Evolutionary conservation across 2,329 filamentous ascomycete genomes (phyloP).

Genomic region (Pseudogymnoascus sp.): DNA sequence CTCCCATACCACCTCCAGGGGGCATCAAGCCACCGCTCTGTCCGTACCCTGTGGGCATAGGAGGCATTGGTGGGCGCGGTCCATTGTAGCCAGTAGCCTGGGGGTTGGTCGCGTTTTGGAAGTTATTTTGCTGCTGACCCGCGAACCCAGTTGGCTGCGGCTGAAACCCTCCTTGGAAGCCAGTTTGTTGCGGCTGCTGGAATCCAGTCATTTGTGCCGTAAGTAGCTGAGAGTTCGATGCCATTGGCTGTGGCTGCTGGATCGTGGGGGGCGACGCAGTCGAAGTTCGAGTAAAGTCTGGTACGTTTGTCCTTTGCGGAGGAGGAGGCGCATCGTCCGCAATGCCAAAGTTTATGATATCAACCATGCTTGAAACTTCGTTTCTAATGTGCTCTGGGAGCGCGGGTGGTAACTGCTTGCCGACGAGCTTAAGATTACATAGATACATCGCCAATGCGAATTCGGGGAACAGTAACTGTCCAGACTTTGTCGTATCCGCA

Average conservation of each 20-base stretch:
- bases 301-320: conserved; percentile 51
- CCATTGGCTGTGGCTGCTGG: conserved; percentile 66
- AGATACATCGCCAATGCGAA: conserved; percentile 98
- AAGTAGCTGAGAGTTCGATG: conserved; percentile 61
- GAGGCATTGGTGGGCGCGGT: conserved; percentile 69
- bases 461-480: conserved; percentile 93
- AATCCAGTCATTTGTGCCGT: conserved; percentile 64
- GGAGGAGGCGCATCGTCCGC: conserved; percentile 58
- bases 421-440: conserved; percentile 86
- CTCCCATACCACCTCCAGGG: conserved; percentile 53
- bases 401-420: conserved; percentile 66
- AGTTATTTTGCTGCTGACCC: conserved; percentile 62
- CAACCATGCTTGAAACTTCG: conserved; percentile 98
- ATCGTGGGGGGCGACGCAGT: conserved; percentile 46
- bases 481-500: conserved; percentile 91
- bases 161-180: conserved; percentile 36
- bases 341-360: conserved; percentile 94
- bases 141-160: conserved; percentile 48
- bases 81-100: conserved; percentile 76
- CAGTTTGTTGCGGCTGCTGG: conserved; percentile 46
- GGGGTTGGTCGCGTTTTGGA: conserved; percentile 57
- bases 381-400: conserved; percentile 87
- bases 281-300: conserved; percentile 56
- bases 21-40: conserved; percentile 51
- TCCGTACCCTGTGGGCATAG: conserved; percentile 72